Evolutionary conservation across 129 eudicot species (phyloP).

Genomic region (Oenanthe sinensis): DNA sequence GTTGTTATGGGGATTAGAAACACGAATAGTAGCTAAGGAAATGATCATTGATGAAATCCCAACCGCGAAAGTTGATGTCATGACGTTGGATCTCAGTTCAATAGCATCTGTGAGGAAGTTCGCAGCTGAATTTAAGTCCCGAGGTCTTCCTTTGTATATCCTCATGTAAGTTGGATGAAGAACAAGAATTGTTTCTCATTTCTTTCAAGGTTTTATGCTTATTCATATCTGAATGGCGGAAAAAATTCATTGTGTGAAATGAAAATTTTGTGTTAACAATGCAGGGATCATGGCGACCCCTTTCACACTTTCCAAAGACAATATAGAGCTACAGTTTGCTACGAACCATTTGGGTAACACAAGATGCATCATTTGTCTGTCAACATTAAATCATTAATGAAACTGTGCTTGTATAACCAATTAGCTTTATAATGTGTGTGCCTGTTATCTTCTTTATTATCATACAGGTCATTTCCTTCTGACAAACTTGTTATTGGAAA

Average conservation of each 20-base stretch:
- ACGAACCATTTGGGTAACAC: constrained; percentile 43
- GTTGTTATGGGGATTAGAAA: constrained; percentile 61
- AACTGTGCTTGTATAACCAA: neutral
- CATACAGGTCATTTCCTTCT: constrained; percentile 62
- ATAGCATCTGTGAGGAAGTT: constrained; percentile 41
- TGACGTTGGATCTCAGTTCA: constrained; percentile 68
- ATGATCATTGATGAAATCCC: constrained; percentile 35
- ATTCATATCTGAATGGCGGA: neutral
- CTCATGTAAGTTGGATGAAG: constrained; percentile 41
- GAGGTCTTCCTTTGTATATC: constrained; percentile 47
- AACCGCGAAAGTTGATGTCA: constrained; percentile 46
- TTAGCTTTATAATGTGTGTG: neutral
- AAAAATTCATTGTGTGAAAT: neutral
- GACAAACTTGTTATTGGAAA: constrained; percentile 61
- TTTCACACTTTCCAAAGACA: constrained; percentile 2
- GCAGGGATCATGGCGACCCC: constrained; percentile 55
- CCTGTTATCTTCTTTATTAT: neutral
- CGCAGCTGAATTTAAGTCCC: constrained; percentile 34
- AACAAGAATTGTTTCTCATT: neutral
- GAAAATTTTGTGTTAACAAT: constrained; percentile 20
- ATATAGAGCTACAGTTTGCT: constrained; percentile 51
- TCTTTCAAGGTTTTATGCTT: neutral
- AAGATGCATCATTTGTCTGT: neutral
- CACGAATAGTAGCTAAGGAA: constrained; percentile 24
- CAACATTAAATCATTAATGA: neutral